These are phyloP conservation scores for Erythrobasidium hasegawianum DNA, from an alignment of 1,284 basidiomycete species.

Conservation along the genomic window DNA sequence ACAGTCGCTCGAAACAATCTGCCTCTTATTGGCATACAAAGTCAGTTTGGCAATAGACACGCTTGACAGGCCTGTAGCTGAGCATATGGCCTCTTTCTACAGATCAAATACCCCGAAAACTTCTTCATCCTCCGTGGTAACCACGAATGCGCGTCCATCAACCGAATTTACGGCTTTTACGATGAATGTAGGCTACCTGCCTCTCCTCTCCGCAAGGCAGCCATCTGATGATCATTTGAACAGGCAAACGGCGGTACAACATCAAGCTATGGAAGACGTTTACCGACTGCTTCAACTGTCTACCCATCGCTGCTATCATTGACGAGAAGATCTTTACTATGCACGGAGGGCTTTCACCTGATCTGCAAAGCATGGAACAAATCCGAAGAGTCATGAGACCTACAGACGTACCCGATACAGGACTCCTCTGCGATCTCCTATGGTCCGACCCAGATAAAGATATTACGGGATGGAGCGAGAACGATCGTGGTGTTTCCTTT, in stretches of 20 bases:
- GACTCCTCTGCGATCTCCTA: slow-evolving; percentile 89
- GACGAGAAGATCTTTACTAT: slow-evolving; percentile 93
- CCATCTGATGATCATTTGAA: not conserved
- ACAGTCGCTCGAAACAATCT: slow-evolving; percentile 90
- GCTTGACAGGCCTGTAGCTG: not conserved
- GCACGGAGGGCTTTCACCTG: slow-evolving; percentile 87
- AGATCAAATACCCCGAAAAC: slow-evolving; percentile 96
- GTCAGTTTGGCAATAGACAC: not conserved
- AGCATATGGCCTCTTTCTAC: not conserved
- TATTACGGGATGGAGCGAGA: slow-evolving; percentile 98
- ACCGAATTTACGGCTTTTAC: slow-evolving; percentile 94
- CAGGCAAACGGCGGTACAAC: slow-evolving; percentile 95
- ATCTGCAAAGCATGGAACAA: slow-evolving; percentile 99
- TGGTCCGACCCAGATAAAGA: slow-evolving; percentile 99
- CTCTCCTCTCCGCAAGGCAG: slow-evolving; percentile 3
- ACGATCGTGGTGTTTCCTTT: slow-evolving; percentile 96
- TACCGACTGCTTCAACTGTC: slow-evolving; percentile 93
- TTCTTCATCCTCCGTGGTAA: slow-evolving; percentile 93
- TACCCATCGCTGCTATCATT: slow-evolving; percentile 92
- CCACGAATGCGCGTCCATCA: slow-evolving; percentile 91
- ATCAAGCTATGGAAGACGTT: slow-evolving; percentile 98
- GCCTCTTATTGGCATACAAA: slow-evolving; percentile 51
- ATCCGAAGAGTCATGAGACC: slow-evolving; percentile 98
- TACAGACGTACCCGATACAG: slow-evolving; percentile 97
- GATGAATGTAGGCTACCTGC: slow-evolving; percentile 72